Percentiles rank a stretch among this genome's conserved stretches.
Conservation (phyloP, 164 flowering plant species). For the Aristolochia contorta region DNA sequence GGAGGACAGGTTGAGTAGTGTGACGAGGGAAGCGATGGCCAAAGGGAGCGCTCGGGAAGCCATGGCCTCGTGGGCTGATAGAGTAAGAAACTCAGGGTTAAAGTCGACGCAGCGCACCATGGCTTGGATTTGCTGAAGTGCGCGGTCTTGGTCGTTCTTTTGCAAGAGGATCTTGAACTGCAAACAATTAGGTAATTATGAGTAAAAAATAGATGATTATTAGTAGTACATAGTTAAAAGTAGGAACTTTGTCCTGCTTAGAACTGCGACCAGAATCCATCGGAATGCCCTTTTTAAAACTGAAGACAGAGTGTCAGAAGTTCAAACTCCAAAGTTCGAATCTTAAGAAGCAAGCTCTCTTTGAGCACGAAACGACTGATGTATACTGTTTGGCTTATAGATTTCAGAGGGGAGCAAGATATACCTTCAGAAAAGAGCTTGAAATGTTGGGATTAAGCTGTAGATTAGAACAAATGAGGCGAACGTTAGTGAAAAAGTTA, state of each 20-base stretch:
- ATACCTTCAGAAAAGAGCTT: conserved; percentile 86
- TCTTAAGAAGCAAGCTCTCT: too few species aligned
- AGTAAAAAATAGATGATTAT: too few species aligned
- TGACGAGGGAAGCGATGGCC: conserved; percentile 63
- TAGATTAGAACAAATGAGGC: conserved; percentile 8
- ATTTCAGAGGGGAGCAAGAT: not conserved
- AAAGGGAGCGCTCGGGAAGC: conserved; percentile 72
- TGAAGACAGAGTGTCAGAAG: too few species aligned
- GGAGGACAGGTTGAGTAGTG: conserved; percentile 49
- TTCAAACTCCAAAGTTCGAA: too few species aligned
- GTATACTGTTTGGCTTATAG: not conserved
- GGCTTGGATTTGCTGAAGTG: conserved; percentile 57
- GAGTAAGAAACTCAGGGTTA: conserved; percentile 73
- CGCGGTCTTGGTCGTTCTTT: conserved; percentile 48
- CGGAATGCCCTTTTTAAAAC: too few species aligned
- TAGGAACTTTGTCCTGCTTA: too few species aligned
- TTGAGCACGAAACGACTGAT: not conserved
- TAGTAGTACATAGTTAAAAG: too few species aligned
- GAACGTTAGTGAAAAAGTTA: not conserved
- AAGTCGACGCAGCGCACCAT: conserved; percentile 81
- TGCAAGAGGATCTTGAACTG: conserved; percentile 85
- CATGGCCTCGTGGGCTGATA: conserved; percentile 89
- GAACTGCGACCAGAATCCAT: too few species aligned
- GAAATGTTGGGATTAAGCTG: conserved; percentile 86
- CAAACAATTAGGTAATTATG: conserved; percentile 3